Base-by-base conservation (phyloP, 345 rosid genomes). In the Rhodomyrtus tomentosa region DNA sequence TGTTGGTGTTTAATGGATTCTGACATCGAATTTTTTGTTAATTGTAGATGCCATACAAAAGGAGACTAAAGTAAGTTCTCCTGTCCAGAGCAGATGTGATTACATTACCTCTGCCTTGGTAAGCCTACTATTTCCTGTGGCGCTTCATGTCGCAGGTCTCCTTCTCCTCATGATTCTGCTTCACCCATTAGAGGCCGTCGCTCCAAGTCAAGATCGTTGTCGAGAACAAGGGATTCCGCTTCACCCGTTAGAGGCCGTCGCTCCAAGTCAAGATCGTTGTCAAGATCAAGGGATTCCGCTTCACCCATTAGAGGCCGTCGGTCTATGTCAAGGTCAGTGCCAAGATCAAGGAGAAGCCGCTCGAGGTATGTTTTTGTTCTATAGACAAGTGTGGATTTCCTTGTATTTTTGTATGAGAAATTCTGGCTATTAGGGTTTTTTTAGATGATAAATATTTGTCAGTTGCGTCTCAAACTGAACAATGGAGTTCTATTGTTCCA, bases 11-110 rank as follows among this genome's bases (percentile, higher is more conserved):
- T 10, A 32, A 4, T 68, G 45, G 13, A 68, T 68, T 32, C 45
- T 68, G 76, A 68, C 45, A 5, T 54, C 45, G 12, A 68, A 18
- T 81, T 49, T 82, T n/a, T 81, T 1, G 40, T 59, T 55, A 32
- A 18, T 82, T 24, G 72, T 87, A 90, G 91, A 92, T 91, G 95
- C 82, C 93, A 14, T 88, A 86, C 88, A 85, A 91, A 81, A 90
- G 93, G 90, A 91, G 90, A 88, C 89, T 87, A 87, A 93, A 92
- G 95, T 90, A 42, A 89, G 91, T 83, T 82, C 36, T 82, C 36
- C 25, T 82, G 68, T 42, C 27, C 6, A 11, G n/a, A n/a, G n/a
- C 45, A 32, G 24, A 68, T 55, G 3, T 82, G 29, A 40, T 36
- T 14, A 24, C 32, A 82, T 48, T 40, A 42, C 62, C 50, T 5